Evolutionary conservation across 148 eudicot genomes (phyloP).

Genomic region (Oxyria digyna): DNA sequence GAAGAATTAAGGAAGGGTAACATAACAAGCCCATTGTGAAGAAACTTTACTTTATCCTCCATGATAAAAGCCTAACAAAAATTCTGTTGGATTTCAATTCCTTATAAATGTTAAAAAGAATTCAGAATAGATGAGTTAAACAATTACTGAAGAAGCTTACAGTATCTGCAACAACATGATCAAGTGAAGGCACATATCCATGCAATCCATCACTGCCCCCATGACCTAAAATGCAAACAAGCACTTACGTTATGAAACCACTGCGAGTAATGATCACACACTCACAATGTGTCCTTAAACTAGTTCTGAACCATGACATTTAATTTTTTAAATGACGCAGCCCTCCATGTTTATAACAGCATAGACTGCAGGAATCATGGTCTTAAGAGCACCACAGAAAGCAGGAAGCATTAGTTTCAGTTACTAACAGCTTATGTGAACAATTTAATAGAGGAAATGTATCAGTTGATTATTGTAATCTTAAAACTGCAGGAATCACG

Average conservation of each 20-base stretch:
- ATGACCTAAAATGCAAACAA: slow-evolving; percentile 36
- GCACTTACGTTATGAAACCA: background rate
- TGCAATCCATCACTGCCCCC: slow-evolving; percentile 98
- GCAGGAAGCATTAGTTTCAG: background rate
- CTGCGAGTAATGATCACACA: background rate
- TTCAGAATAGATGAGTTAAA: background rate
- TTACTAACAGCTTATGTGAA: background rate
- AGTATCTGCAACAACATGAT: slow-evolving; percentile 59
- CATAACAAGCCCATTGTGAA: background rate
- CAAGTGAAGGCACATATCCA: slow-evolving; percentile 76
- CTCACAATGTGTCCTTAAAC: background rate
- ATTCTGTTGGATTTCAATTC: background rate
- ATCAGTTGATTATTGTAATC: background rate
- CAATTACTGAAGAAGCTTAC: slow-evolving; percentile 24
- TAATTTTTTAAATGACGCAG: background rate
- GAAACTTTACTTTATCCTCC: background rate
- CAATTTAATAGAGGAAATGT: too few relatives aligned
- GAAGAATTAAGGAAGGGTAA: too few relatives aligned
- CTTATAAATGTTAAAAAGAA: background rate
- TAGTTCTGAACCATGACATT: background rate
- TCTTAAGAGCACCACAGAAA: background rate
- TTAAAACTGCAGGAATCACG: too few relatives aligned
- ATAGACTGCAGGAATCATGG: too few relatives aligned
- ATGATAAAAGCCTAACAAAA: background rate
- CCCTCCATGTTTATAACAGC: background rate